Evolutionary conservation across 208 protist genomes (phyloP).

Genomic region (Porcisia deanei): DNA sequence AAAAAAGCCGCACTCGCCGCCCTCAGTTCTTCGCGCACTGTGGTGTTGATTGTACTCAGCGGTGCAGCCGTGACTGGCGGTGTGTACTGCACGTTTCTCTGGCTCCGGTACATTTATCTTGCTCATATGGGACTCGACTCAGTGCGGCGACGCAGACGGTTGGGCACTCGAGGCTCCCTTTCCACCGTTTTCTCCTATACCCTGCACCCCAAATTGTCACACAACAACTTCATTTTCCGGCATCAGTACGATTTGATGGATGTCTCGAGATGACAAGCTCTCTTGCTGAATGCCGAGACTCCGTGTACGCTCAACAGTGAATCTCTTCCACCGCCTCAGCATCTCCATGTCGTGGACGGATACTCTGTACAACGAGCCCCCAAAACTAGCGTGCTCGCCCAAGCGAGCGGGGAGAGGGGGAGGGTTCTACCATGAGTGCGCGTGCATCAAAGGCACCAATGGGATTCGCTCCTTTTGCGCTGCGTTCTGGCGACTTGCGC

Average conservation of each 20-base stretch:
- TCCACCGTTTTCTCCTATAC: slow-evolving; percentile 27
- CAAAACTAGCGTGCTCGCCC: no score
- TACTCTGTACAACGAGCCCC: not conserved
- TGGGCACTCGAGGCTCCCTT: slow-evolving; percentile 8
- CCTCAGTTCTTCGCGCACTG: not conserved
- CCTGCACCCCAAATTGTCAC: slow-evolving; percentile 23
- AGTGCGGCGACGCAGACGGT: slow-evolving; percentile 30
- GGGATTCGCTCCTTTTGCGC: no score
- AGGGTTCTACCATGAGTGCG: no score
- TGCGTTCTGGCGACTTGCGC: no score
- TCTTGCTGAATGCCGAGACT: not conserved
- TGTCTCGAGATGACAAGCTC: not conserved
- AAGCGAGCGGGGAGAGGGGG: no score
- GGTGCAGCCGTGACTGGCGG: slow-evolving; percentile 14
- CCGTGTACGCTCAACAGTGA: not conserved
- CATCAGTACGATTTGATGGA: not conserved
- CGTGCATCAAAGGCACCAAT: not conserved
- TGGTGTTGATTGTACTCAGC: slow-evolving; percentile 14
- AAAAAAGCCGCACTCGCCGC: not conserved
- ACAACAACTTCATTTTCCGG: slow-evolving; percentile 14
- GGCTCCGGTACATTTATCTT: slow-evolving; percentile 25
- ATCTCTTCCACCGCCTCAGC: not conserved
- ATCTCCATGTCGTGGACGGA: not conserved
- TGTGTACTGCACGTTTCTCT: slow-evolving; percentile 16
- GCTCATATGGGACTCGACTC: slow-evolving; percentile 18